Percentiles rank a stretch among this genome's conserved stretches.
Evolutionary conservation across 306 rosid species (phyloP).

Genomic region (Quercus glauca): DNA sequence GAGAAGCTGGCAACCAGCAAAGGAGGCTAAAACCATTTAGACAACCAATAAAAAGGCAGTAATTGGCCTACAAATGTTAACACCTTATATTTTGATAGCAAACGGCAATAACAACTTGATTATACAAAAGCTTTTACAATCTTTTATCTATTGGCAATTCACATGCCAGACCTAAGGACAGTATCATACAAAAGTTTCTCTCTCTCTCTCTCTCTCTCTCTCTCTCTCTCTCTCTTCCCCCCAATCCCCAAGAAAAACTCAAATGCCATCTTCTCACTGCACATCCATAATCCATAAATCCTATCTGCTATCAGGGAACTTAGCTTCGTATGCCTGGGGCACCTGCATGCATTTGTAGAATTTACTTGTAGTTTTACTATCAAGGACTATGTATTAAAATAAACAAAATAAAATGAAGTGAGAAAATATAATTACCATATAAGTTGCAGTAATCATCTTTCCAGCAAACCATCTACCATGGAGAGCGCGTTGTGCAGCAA

Average conservation of each 20-base stretch:
- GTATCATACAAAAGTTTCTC: not conserved
- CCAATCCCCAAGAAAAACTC: not conserved
- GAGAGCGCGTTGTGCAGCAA: constrained; percentile 71
- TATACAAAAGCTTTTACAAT: not conserved
- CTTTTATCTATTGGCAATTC: not conserved
- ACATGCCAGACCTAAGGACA: not conserved
- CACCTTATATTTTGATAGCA: not conserved
- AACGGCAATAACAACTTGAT: not conserved
- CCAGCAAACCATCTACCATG: constrained; percentile 99
- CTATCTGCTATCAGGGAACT: constrained; percentile 60
- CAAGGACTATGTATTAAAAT: constrained; percentile 5
- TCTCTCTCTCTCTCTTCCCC: not conserved
- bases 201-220: not conserved
- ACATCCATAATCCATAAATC: not conserved
- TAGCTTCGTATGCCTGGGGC: constrained; percentile 61
- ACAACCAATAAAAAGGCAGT: not conserved
- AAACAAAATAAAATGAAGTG: constrained; percentile 11
- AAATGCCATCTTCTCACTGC: not conserved
- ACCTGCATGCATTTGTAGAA: constrained; percentile 43
- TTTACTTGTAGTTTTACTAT: not conserved
- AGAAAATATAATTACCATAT: constrained; percentile 49
- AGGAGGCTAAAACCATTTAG: not conserved
- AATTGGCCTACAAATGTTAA: not conserved
- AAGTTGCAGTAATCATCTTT: constrained; percentile 88
- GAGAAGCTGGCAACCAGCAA: not conserved